phyloP scores from a whole-genome alignment of 202 grass and related monocot genomes.

The Digitaria exilis region DNA sequence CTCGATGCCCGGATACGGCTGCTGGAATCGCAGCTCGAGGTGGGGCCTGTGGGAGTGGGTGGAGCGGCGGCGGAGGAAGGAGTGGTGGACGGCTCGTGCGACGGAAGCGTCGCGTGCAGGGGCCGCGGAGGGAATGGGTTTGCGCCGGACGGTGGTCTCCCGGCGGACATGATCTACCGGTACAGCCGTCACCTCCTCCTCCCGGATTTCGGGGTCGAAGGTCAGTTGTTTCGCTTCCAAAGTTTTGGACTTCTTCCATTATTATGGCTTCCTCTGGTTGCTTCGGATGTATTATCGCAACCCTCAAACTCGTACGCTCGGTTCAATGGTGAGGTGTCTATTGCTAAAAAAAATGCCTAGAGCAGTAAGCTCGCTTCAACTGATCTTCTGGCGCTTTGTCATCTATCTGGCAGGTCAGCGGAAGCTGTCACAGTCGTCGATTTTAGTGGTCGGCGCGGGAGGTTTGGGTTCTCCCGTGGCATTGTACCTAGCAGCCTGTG shows the following conservation, averaged over 20 bases:
- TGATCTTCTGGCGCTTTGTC: conserved; percentile 7
- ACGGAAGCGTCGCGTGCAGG: conserved; percentile 13
- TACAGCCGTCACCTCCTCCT: conserved; percentile 93
- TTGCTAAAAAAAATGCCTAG: not conserved
- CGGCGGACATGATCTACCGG: conserved; percentile 70
- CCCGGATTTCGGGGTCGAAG: conserved; percentile 86
- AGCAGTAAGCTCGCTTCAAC: not conserved
- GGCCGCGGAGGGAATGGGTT: not conserved
- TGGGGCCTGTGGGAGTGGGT: not conserved
- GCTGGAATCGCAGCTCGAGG: conserved; percentile 58
- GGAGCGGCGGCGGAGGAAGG: not conserved
- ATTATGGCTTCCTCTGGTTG: not conserved
- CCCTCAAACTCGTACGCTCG: too few species aligned
- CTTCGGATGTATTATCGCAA: not conserved
- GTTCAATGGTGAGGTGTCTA: not conserved
- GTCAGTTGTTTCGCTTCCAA: conserved; percentile 29
- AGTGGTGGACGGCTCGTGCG: not conserved
- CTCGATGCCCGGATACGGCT: conserved; percentile 60
- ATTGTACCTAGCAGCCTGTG: conserved; percentile 80
- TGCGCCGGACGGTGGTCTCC: conserved; percentile 9
- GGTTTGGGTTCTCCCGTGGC: conserved; percentile 85
- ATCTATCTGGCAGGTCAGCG: conserved; percentile 50
- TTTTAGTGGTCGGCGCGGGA: conserved; percentile 91
- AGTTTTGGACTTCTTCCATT: not conserved
- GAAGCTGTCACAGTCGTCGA: conserved; percentile 67